Evolutionary conservation across 257 asterid species (phyloP).

Genomic region (Solanum corneliomulleri): DNA sequence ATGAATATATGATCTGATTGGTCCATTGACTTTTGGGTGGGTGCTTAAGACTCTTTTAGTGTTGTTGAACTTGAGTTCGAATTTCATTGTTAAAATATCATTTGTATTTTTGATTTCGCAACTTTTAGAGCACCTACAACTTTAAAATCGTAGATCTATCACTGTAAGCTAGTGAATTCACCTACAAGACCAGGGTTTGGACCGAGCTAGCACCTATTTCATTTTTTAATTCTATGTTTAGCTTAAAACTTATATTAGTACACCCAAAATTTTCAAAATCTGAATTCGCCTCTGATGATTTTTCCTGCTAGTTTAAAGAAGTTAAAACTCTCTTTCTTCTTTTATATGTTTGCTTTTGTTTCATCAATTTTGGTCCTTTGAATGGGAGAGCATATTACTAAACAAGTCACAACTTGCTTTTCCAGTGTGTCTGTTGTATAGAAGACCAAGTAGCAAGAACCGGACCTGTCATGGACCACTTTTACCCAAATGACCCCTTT

Average conservation of each 20-base stretch:
- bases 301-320: background rate
- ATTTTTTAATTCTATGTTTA: no score
- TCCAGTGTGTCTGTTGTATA: background rate
- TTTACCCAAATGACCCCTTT: slow-evolving; percentile 2
- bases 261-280: background rate
- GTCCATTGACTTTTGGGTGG: no score
- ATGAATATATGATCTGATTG: no score
- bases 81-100: no score
- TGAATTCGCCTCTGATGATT: background rate
- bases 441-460: background rate
- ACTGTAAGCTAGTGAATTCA: background rate
- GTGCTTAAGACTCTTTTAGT: no score
- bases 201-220: background rate
- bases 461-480: slow-evolving; percentile 23
- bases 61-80: no score
- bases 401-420: background rate
- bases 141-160: no score
- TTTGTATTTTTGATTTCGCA: no score
- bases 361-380: background rate
- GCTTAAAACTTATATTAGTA: background rate
- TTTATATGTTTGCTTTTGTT: background rate
- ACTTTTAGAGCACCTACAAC: no score
- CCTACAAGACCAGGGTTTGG: background rate
- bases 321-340: background rate
- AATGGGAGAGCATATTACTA: background rate